Conservation (phyloP, 108 stramenopile genomes). For the Pseudonitzschia multistriata region DNA sequence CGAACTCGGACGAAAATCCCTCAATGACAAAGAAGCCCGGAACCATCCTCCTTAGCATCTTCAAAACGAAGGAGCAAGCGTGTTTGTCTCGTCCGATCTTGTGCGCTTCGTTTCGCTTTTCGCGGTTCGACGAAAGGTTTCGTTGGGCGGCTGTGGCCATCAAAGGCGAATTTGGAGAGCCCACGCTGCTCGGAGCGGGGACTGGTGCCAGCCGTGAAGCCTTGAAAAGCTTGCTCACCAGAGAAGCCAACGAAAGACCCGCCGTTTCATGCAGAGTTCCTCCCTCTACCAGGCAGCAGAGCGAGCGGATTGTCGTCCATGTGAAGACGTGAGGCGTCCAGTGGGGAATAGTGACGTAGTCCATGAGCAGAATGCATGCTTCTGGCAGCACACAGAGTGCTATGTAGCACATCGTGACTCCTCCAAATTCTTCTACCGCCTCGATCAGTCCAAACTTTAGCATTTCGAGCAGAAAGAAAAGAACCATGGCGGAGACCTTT, state of each 20-base stretch:
- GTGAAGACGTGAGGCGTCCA: slow-evolving; percentile 37
- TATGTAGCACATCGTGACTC: slow-evolving; percentile 19
- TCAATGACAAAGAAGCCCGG: slow-evolving; percentile 31
- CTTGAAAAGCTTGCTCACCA: neutral
- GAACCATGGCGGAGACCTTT: neutral
- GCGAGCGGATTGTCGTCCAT: slow-evolving; percentile 16
- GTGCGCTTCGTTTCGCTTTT: neutral
- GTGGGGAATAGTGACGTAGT: slow-evolving; percentile 27
- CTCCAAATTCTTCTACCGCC: slow-evolving; percentile 23
- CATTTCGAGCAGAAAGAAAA: slow-evolving; percentile 5
- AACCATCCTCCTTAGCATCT: slow-evolving; percentile 15
- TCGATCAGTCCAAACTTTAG: slow-evolving; percentile 22
- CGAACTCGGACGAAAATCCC: slow-evolving; percentile 35
- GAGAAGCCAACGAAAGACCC: neutral
- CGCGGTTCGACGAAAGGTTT: neutral
- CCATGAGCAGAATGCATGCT: slow-evolving; percentile 12
- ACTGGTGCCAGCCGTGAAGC: neutral
- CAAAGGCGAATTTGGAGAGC: neutral
- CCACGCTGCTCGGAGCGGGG: neutral
- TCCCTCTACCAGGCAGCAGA: slow-evolving; percentile 18
- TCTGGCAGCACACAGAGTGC: slow-evolving; percentile 34
- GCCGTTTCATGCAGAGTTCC: slow-evolving; percentile 11
- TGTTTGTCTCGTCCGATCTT: slow-evolving; percentile 18
- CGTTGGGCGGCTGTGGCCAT: neutral
- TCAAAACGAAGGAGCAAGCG: slow-evolving; percentile 18